Percentiles rank a stretch among this genome's conserved stretches.
These are phyloP conservation scores for Phaffomyces opuntiae DNA, from an alignment of 805 yeast genomes.

Conservation along the genomic window DNA sequence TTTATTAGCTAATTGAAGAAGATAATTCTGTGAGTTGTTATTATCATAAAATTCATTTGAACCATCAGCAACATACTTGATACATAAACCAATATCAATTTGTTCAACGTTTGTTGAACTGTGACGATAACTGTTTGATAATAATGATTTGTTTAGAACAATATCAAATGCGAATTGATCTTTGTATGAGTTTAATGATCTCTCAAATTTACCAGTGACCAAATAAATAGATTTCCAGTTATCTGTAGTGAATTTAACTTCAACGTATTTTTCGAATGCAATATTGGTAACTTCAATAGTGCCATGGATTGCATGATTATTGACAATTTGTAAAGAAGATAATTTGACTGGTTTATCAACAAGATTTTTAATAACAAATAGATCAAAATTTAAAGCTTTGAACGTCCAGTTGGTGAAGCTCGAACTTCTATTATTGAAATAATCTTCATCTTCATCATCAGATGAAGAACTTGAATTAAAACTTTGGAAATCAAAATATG, in stretches of 20 bases:
- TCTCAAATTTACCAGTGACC: conserved; percentile 23
- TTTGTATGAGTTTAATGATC: conserved; percentile 19
- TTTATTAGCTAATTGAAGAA: conserved; percentile 24
- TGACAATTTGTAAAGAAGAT: conserved; percentile 31
- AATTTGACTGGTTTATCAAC: conserved; percentile 27
- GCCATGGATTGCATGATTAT: conserved; percentile 34
- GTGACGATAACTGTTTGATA: conserved; percentile 8
- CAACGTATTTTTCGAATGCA: conserved; percentile 32
- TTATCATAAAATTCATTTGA: conserved; percentile 32
- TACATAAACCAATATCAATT: conserved; percentile 29
- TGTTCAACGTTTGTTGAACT: conserved; percentile 9
- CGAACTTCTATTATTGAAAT: conserved; percentile 11
- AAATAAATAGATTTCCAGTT: conserved; percentile 43
- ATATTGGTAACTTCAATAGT: conserved; percentile 33
- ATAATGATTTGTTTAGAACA: conserved; percentile 28
- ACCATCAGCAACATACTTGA: conserved; percentile 30
- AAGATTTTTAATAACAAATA: conserved; percentile 16
- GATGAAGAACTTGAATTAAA: conserved; percentile 12
- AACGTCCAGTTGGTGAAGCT: conserved; percentile 16
- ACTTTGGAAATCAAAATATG: conserved; percentile 18
- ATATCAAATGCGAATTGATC: conserved; percentile 45
- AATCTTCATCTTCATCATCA: conserved; percentile 18
- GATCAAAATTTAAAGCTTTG: conserved; percentile 14
- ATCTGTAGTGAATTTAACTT: conserved; percentile 43
- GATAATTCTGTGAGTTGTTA: conserved; percentile 30